phyloP scores from a whole-genome alignment of 2,329 filamentous ascomycete genomes.

The Stromatinia cepivora region DNA sequence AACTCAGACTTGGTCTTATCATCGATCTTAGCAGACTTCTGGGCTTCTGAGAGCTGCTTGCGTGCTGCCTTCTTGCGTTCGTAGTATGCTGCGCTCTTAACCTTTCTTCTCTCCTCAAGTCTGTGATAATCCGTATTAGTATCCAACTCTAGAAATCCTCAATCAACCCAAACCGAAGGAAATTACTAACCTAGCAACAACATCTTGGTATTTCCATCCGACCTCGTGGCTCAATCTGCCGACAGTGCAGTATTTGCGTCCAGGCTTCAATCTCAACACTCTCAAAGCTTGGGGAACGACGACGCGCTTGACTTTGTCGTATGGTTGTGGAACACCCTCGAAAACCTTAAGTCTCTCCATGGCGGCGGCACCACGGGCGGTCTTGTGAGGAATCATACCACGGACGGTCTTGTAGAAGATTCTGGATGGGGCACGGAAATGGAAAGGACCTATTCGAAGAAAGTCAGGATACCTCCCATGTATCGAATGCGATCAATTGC shows the following conservation, averaged over 20 bases:
- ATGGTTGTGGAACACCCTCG: slow-evolving; percentile 97
- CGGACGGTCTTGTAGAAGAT: slow-evolving; percentile 99
- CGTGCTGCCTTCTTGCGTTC: slow-evolving; percentile 98
- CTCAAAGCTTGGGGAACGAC: slow-evolving; percentile 98
- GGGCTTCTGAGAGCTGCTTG: slow-evolving; percentile 86
- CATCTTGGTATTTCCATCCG: slow-evolving; percentile 99
- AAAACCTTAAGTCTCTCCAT: slow-evolving; percentile 99
- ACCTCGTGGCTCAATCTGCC: slow-evolving; percentile 98
- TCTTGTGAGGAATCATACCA: slow-evolving; percentile 99
- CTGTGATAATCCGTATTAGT: slow-evolving; percentile 50
- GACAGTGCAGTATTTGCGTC: slow-evolving; percentile 99
- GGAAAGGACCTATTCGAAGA: slow-evolving; percentile 78
- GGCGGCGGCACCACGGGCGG: slow-evolving; percentile 91
- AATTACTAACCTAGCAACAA: slow-evolving; percentile 85
- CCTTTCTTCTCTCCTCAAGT: slow-evolving; percentile 99
- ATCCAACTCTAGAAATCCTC: background rate
- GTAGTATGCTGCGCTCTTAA: slow-evolving; percentile 99
- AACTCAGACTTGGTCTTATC: slow-evolving; percentile 85
- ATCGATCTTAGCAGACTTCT: slow-evolving; percentile 88
- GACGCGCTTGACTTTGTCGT: slow-evolving; percentile 99
- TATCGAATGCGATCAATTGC: slow-evolving; percentile 18
- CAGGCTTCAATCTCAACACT: slow-evolving; percentile 94
- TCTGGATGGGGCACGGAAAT: slow-evolving; percentile 98
- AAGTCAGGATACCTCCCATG: slow-evolving; percentile 40
- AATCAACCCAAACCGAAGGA: slow-evolving; percentile 12